Evolutionary conservation across 352 stramenopile genomes (phyloP).

Genomic region (Plasmopara halstedii): DNA sequence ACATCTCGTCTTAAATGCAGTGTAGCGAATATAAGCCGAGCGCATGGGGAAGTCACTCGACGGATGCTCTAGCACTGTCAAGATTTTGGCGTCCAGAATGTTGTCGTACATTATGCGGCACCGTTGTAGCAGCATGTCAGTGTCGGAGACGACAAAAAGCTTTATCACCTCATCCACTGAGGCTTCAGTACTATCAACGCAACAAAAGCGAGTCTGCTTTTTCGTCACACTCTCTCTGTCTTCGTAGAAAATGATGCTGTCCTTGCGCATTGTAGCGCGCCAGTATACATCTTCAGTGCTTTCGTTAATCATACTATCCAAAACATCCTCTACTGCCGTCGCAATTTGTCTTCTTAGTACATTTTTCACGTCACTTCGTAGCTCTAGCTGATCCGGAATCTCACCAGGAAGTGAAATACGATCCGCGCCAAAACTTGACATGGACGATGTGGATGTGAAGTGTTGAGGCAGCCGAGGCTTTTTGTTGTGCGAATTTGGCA

Average conservation of each 20-base stretch:
- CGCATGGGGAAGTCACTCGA: conserved; percentile 20
- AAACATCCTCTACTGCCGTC: conserved; percentile 25
- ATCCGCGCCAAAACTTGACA: not conserved
- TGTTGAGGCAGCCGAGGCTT: conserved; percentile 4
- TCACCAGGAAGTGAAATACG: conserved; percentile 1
- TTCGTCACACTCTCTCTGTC: conserved; percentile 27
- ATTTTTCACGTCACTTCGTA: conserved; percentile 17
- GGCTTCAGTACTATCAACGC: conserved; percentile 21
- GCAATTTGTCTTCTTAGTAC: conserved; percentile 23
- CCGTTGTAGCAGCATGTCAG: conserved; percentile 26
- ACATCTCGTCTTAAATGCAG: conserved; percentile 26
- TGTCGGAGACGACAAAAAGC: conserved; percentile 28
- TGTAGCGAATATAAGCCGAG: conserved; percentile 41
- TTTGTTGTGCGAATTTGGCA: no score
- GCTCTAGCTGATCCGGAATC: conserved; percentile 12
- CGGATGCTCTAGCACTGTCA: conserved; percentile 29
- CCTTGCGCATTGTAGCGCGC: conserved; percentile 26
- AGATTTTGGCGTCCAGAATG: conserved; percentile 29
- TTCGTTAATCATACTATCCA: conserved; percentile 35
- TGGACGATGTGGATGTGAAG: conserved; percentile 1
- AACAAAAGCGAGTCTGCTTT: conserved; percentile 35
- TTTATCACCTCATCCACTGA: conserved; percentile 29
- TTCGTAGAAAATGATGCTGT: conserved; percentile 31
- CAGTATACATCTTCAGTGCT: conserved; percentile 20
- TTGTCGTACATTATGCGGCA: conserved; percentile 40